phyloP scores from a whole-genome alignment of 192 early-diverging fungal genomes.

The Coemansia sp. region DNA sequence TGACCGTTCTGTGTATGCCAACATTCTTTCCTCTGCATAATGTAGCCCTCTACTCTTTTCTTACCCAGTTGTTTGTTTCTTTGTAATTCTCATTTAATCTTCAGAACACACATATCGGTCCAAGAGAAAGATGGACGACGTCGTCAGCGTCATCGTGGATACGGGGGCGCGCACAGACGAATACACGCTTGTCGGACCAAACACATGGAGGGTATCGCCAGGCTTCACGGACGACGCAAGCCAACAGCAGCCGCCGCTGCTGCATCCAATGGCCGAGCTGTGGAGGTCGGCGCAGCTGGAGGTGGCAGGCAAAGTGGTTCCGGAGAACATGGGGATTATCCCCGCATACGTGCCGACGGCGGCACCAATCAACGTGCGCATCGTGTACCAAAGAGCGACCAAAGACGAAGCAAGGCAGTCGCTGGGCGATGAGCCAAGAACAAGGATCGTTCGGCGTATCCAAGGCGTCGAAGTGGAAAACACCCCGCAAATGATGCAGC shows the following conservation, averaged over 20 bases:
- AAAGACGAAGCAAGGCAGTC: background rate
- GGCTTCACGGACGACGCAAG: background rate
- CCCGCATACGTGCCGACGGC: slow-evolving; percentile 20
- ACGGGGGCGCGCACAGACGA: slow-evolving; percentile 20
- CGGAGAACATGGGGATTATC: slow-evolving; percentile 18
- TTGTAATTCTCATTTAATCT: background rate
- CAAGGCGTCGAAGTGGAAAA: background rate
- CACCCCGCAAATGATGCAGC: background rate
- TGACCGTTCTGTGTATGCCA: too few relatives aligned
- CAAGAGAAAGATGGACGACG: slow-evolving; percentile 1
- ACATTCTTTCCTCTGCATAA: background rate
- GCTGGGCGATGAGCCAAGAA: slow-evolving; percentile 4
- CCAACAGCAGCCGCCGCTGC: slow-evolving; percentile 10
- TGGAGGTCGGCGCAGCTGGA: slow-evolving; percentile 10
- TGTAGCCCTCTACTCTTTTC: background rate
- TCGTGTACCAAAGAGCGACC: background rate
- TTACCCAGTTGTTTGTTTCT: background rate
- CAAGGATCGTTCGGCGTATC: background rate
- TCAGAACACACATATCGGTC: background rate
- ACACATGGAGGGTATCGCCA: slow-evolving; percentile 15
- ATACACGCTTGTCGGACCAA: slow-evolving; percentile 6
- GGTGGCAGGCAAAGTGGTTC: slow-evolving; percentile 14
- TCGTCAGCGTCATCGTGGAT: slow-evolving; percentile 13
- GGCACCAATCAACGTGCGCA: slow-evolving; percentile 1
- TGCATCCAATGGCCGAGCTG: slow-evolving; percentile 12